Conservation (phyloP, 371 early-diverging fungal genomes). For the Dipsacomyces acuminosporus region DNA sequence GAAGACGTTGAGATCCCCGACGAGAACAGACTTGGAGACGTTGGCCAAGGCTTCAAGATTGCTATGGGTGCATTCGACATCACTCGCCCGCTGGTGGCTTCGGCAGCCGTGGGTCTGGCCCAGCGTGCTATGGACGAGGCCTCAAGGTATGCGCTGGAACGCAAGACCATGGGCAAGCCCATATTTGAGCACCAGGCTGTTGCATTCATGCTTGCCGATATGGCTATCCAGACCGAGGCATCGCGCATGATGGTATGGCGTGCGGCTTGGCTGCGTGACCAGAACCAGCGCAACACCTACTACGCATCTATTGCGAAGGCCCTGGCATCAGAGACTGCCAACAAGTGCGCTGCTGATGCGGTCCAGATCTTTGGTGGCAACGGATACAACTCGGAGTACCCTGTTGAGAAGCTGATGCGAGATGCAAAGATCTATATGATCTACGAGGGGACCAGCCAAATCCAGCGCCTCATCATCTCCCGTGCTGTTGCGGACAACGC, state of each 20-base stretch:
- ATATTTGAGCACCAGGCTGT: constrained; percentile 91
- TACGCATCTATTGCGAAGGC: constrained; percentile 94
- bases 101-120: constrained; percentile 89
- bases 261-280: constrained; percentile 81
- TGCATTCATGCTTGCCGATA: constrained; percentile 94
- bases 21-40: constrained; percentile 71
- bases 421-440: constrained; percentile 95
- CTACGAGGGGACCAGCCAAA: constrained; percentile 95
- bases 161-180: constrained; percentile 93
- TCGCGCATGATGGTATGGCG: constrained; percentile 85
- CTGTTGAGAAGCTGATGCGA: constrained; percentile 86
- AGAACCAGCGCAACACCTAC: constrained; percentile 84
- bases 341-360: constrained; percentile 91
- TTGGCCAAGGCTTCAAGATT: constrained; percentile 89
- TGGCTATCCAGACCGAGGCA: constrained; percentile 88
- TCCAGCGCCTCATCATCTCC: constrained; percentile 88
- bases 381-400: constrained; percentile 86
- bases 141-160: constrained; percentile 78
- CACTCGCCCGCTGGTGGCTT: constrained; percentile 88
- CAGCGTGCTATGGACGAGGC: constrained; percentile 95
- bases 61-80: constrained; percentile 98
- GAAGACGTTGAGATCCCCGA: constrained; percentile 91
- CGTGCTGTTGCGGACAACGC: constrained; percentile 61
- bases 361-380: constrained; percentile 97
- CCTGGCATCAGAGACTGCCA: constrained; percentile 90